phyloP scores from a whole-genome alignment of 768 basidiomycete species.

The Amanita jacksonii region DNA sequence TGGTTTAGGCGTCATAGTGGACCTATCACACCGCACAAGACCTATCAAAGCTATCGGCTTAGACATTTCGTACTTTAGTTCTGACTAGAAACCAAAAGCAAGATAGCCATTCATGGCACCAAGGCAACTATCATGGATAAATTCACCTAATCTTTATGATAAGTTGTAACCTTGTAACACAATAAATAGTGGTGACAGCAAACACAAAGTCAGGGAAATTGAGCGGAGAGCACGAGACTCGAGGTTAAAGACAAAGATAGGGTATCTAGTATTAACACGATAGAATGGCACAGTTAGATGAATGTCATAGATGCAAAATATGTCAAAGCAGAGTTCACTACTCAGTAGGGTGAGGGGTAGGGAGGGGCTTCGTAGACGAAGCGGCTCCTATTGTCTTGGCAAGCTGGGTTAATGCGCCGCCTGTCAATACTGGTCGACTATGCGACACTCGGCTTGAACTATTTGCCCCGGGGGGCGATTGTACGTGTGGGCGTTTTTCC shows the following conservation, averaged over 20 bases:
- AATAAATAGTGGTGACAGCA: too few relatives aligned
- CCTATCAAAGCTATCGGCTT: conserved; percentile 86
- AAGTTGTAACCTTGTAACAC: too few relatives aligned
- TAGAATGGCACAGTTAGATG: background rate
- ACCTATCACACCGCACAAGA: conserved; percentile 74
- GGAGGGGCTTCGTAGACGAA: conserved; percentile 16
- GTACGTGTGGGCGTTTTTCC: conserved; percentile 47
- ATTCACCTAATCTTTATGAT: too few relatives aligned
- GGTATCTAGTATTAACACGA: too few relatives aligned
- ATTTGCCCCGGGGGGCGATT: conserved; percentile 48
- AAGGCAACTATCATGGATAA: too few relatives aligned
- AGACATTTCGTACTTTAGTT: conserved; percentile 91
- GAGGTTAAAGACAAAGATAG: too few relatives aligned
- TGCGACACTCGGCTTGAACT: too few relatives aligned
- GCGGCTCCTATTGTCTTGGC: conserved; percentile 49
- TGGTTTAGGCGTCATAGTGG: conserved; percentile 85
- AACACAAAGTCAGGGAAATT: too few relatives aligned
- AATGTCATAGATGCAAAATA: background rate
- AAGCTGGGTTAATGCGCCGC: conserved; percentile 58
- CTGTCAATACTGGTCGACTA: conserved; percentile 62
- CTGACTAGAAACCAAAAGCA: conserved; percentile 22
- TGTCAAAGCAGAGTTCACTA: background rate
- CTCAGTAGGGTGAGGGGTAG: conserved; percentile 17
- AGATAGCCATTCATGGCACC: background rate
- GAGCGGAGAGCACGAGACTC: too few relatives aligned